These are phyloP conservation scores for Russula virescens DNA, from an alignment of 768 basidiomycete genomes.

Conservation along the genomic window DNA sequence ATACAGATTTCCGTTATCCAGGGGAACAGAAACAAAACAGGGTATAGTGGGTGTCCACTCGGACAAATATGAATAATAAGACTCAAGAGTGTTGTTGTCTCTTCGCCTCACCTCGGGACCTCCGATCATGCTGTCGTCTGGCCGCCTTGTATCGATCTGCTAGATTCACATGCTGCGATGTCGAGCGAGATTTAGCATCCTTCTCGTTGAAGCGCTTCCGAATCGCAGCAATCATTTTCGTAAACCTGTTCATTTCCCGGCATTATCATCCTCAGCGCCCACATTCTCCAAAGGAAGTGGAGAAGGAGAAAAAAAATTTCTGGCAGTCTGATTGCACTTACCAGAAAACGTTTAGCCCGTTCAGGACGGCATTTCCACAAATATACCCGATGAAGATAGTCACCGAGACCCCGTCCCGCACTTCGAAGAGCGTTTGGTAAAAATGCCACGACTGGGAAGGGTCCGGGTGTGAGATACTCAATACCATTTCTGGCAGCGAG, in stretches of 20 bases:
- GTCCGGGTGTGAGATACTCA: not conserved
- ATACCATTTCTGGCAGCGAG: too few relatives aligned
- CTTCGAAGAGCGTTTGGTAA: slow-evolving; percentile 49
- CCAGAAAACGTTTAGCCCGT: slow-evolving; percentile 77
- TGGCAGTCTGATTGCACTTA: slow-evolving; percentile 29
- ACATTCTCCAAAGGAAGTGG: too few relatives aligned
- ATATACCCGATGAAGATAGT: slow-evolving; percentile 45
- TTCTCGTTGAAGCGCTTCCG: slow-evolving; percentile 48
- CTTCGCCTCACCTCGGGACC: not conserved
- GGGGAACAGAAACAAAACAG: not conserved
- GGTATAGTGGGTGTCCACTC: not conserved
- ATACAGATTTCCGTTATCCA: not conserved
- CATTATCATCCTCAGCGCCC: not conserved
- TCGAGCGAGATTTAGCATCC: slow-evolving; percentile 17
- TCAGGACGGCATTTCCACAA: slow-evolving; percentile 57
- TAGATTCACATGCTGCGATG: not conserved
- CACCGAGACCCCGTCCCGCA: slow-evolving; percentile 50
- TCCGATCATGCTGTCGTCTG: not conserved
- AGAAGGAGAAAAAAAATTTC: not conserved
- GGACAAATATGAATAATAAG: not conserved
- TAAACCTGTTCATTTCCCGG: slow-evolving; percentile 45
- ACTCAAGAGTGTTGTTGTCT: not conserved
- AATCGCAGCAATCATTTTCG: slow-evolving; percentile 64
- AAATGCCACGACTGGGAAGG: slow-evolving; percentile 57
- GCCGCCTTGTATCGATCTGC: not conserved